Evolutionary conservation across 768 basidiomycete species (phyloP), one percentile per base, ranked within the genome.

Genomic region (Lactarius trivialis): DNA sequence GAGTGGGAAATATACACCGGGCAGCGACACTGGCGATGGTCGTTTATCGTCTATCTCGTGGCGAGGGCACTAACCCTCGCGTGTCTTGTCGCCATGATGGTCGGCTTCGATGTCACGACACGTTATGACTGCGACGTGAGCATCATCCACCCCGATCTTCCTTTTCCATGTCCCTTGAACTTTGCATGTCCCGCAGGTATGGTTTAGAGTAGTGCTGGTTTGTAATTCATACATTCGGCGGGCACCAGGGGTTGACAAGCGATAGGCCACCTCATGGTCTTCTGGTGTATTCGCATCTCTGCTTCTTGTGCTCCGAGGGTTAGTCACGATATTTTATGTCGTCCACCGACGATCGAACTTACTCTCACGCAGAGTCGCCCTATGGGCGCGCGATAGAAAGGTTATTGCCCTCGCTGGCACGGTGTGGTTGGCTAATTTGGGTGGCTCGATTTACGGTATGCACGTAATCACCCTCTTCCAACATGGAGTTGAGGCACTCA

Each of bases 1-100:
- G 60, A 60, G n/a, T 64, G 60, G 63, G 59, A 65, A 34, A 34
- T 65, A 55, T 63, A 54, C 55, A 63, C 64, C 7, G 55, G 60
- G 11, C 50, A 19, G 28, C 50, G 64, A 37, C 64, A 39, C 26
- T 62, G 60, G 43, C 53, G 24, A 55, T 65, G 64, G 64, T 65
- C 60, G 2, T 61, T 65, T 41, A 15, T 54, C 11, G 45, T 41
- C n/a, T 65, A 65, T 52, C 60, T 65, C 51, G 21, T 26, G 9
- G 51, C 60, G 4, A 50, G 64, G 54, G 21, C 43, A 8, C 48
- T 65, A 1, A 55, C 60, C n/a, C 60, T 65, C 19, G 60, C 19
- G 1, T 37, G 53, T 15, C 28, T 57, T 32, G 28, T 63, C 50
- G 21, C 32, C 1, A 28, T 53, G 17, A 15, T 65, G 4, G 39